Base-by-base conservation (phyloP, 441 rosid species). In the Melastoma candidum region DNA sequence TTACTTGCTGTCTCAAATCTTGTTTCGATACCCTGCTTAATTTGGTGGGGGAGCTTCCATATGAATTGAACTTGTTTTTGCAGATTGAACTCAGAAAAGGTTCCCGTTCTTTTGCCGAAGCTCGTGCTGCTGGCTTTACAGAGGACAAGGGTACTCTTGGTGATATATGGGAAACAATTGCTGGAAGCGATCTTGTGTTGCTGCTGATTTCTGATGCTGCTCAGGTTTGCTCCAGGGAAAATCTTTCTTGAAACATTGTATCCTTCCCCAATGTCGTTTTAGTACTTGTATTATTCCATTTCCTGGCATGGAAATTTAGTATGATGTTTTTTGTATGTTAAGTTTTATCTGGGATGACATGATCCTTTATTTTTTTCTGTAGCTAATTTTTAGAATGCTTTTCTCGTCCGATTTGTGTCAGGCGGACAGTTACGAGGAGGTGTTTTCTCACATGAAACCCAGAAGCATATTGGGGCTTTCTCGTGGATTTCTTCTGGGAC, bases 381-480 rank as follows among this genome's bases (percentile, higher is more conserved):
- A 29, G 8, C 46, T 3, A 22, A 29, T 43, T 52, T 52, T 52
- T 52, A 7, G 29, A 8, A 26, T 13, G 9, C 25, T 52, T 12
- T 25, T 29, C 54, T 48, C 49, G 45, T 25, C 2, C 36, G 46
- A 46, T 52, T 4, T 74, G 45, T 60, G 48, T 26, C 76, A 90
- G 95, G 96, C 95, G 8, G 95, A 90, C 69, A 85, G 78, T 63
- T 87, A 80, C 67, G 96, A 87, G 63, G 80, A 82, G 61, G 52
- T 87, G 22, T 83, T 87, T 71, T 80, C 93, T 12, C 76, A 79
- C 75, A 85, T 90, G 96, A 90, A 85, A 64, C 94, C 98, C 57
- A 82, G 85, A 74, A 87, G 95, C 78, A 85, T 87, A 47, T 95
- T 90, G 0, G 93, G 96, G 49, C 81, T 87, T 69, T 90, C 98